phyloP scores from a whole-genome alignment of 768 basidiomycete genomes.

The Tricholoma furcatifolium region DNA sequence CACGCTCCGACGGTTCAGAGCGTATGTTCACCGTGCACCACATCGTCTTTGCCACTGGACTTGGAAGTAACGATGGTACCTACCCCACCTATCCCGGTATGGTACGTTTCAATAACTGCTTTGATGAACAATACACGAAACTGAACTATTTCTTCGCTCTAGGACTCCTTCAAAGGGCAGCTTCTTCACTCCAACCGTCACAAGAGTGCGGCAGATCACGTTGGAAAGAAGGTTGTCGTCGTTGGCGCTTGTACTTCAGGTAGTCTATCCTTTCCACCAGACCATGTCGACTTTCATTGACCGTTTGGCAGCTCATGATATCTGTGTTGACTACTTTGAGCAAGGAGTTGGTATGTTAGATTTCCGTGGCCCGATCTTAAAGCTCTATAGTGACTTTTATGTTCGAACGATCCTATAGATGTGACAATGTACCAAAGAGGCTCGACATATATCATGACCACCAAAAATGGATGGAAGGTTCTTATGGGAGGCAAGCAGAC shows the following conservation, averaged over 20 bases:
- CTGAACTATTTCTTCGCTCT: neutral
- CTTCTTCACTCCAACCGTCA: constrained; percentile 60
- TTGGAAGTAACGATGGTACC: constrained; percentile 43
- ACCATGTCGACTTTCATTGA: constrained; percentile 5
- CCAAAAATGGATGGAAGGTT: constrained; percentile 18
- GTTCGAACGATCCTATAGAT: constrained; percentile 31
- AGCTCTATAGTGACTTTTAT: neutral
- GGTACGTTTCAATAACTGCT: constrained; percentile 23
- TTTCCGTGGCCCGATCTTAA: neutral
- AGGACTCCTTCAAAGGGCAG: constrained; percentile 63
- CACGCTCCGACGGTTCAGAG: constrained; percentile 30
- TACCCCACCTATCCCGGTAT: constrained; percentile 48
- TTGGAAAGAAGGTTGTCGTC: constrained; percentile 70
- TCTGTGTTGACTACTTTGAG: constrained; percentile 39
- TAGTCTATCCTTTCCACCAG: constrained; percentile 8
- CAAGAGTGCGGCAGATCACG: constrained; percentile 51
- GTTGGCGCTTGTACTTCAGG: constrained; percentile 66
- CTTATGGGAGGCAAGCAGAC: constrained; percentile 21
- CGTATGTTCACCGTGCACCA: constrained; percentile 45
- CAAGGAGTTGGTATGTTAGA: constrained; percentile 38
- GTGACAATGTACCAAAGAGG: constrained; percentile 61
- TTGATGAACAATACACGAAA: neutral
- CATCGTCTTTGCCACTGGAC: constrained; percentile 52
- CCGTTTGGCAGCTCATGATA: constrained; percentile 37
- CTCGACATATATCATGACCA: constrained; percentile 28